A percentile compares a stretch with the other conserved stretches of the same genome.
Conservation (phyloP, 805 yeast genomes). For the Ogataea paradorogensis region DNA sequence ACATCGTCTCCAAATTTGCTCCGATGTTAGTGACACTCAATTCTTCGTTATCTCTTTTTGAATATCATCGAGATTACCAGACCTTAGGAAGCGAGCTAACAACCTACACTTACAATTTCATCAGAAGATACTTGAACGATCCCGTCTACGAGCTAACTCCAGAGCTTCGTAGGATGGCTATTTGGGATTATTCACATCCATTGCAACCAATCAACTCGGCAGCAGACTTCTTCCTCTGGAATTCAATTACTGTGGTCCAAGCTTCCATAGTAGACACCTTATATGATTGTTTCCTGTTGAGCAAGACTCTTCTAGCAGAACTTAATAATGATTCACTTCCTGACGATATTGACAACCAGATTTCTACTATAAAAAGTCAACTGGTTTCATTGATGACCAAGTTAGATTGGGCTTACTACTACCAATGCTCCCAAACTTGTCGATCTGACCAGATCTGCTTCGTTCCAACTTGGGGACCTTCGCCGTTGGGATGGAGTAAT, state of each 20-base stretch:
- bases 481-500: conserved; percentile 45
- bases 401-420: conserved; percentile 45
- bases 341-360: conserved; percentile 17
- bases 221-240: conserved; percentile 48
- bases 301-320: conserved; percentile 27
- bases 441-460: conserved; percentile 49
- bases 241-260: conserved; percentile 43
- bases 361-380: conserved; percentile 24
- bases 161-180: conserved; percentile 31
- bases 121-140: conserved; percentile 41
- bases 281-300: conserved; percentile 35
- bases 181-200: conserved; percentile 48
- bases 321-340: conserved; percentile 9
- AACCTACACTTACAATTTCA: conserved; percentile 40
- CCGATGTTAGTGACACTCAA: conserved; percentile 46
- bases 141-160: conserved; percentile 16
- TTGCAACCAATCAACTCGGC: conserved; percentile 35
- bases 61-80: conserved; percentile 11
- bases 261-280: conserved; percentile 35
- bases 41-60: conserved; percentile 30
- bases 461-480: conserved; percentile 62
- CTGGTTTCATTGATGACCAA: conserved; percentile 35
- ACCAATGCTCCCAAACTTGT: conserved; percentile 42
- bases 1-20: conserved; percentile 50
- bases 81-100: conserved; percentile 36